These are phyloP conservation scores for Globisporangium yorkense DNA, from an alignment of 352 stramenopile species.

Conservation along the genomic window DNA sequence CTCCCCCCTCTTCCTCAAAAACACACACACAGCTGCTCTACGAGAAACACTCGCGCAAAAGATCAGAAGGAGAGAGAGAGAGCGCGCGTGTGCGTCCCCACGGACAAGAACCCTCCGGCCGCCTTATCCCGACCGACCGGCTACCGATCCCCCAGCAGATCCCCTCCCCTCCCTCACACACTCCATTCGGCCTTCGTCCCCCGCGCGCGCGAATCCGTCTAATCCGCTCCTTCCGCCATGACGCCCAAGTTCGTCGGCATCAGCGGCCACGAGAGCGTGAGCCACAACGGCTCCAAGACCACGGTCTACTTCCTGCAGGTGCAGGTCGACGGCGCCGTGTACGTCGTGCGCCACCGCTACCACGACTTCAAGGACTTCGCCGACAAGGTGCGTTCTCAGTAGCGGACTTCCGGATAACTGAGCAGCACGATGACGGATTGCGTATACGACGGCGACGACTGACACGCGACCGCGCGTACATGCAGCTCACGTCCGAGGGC, in stretches of 20 bases:
- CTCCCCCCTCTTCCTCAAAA: not conserved
- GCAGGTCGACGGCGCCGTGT: conserved; percentile 70
- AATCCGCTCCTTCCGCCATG: conserved; percentile 12
- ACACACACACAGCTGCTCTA: conserved; percentile 6
- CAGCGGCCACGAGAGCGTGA: conserved; percentile 84
- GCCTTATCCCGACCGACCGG: too few species aligned
- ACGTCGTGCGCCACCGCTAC: conserved; percentile 78
- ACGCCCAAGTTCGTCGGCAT: conserved; percentile 81
- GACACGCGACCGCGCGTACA: not conserved
- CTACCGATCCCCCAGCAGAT: not conserved
- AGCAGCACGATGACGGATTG: too few species aligned
- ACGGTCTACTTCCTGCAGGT: conserved; percentile 85
- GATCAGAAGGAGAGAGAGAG: conserved; percentile 12
- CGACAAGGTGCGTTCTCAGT: conserved; percentile 48
- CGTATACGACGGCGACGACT: not conserved
- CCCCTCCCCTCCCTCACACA: not conserved
- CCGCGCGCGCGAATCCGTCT: not conserved
- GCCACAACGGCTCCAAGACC: conserved; percentile 82
- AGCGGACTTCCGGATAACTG: not conserved
- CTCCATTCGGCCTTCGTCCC: not conserved
- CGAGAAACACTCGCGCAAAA: conserved; percentile 14
- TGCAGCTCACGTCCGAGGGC: conserved; percentile 59
- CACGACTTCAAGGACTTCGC: conserved; percentile 88
- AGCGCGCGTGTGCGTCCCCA: not conserved
- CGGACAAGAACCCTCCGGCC: conserved; percentile 5